Evolutionary conservation across 495 filamentous ascomycete genomes (phyloP), one percentile per base, ranked within the genome.

Genomic region (Lepidopterella palustris): DNA sequence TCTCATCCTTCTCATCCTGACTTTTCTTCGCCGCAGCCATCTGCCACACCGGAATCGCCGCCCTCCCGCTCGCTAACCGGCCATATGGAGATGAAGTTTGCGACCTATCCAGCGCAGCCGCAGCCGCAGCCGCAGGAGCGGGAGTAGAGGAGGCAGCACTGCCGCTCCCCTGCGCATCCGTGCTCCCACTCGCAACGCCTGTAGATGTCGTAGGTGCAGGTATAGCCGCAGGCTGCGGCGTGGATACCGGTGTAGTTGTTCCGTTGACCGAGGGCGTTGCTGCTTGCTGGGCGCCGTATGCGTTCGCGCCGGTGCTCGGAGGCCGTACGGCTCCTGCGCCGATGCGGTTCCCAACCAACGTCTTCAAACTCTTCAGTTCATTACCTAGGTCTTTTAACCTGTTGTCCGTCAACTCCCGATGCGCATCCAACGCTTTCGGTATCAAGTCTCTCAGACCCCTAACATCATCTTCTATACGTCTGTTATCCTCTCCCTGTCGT

Each of bases 321-420:
- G 73, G 65, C 25, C 63, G 23, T 20, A 64, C 64, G 58, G 71
- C 70, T 45, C 75, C 72, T 26, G 76, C 72, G 63, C 84, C 84
- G 75, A 95, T 82, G 63, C 89, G 79, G 72, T 95, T 93, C 45
- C 82, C 83, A 70, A 97, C 78, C 55, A 99, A 76, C 20, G 85
- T 85, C 77, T 97, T 97, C 58, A 99, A 75, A 71, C 91, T 95
- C 82, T 88, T 90, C 60, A 99, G 78, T 72, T 99, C 93, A 9
- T 79, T 81, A 57, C 89, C 87, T 52, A 99, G 80, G 55, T 97
- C 95, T 71, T 83, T 87, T 49, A 99, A 73, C 31, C 89, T 78
- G 57, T 76, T 81, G 71, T 97, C 92, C 42, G 86, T 88, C 48
- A 81, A 77, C 61, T 92, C 89, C 71, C 92, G 90, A 69, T 95